Conservation (phyloP, 441 rosid species). For the Euphorbia celastroides region DNA sequence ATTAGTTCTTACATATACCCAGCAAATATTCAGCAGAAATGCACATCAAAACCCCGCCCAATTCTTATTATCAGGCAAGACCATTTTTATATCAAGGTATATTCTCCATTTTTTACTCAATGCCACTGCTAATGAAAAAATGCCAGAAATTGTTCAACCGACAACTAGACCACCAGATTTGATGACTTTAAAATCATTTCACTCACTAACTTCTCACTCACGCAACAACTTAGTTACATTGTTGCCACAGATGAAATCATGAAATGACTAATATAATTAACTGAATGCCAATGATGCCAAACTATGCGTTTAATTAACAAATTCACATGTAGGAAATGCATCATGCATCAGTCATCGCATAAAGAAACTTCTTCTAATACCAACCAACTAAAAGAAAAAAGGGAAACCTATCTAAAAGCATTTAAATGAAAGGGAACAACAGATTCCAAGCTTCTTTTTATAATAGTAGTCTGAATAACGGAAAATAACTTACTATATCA, state of each 20-base stretch:
- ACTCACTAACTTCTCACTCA: not conserved
- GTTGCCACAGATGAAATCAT: not conserved
- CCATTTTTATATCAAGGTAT: not conserved
- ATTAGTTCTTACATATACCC: slow-evolving; percentile 7
- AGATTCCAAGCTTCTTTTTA: not conserved
- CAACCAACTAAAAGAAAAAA: slow-evolving; percentile 11
- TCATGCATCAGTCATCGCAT: not conserved
- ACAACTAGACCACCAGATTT: not conserved
- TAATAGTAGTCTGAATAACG: not conserved
- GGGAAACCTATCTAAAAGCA: not conserved
- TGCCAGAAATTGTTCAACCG: not conserved
- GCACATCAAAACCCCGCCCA: not conserved
- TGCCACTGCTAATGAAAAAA: not conserved
- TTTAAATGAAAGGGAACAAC: not conserved
- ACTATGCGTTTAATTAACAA: not conserved
- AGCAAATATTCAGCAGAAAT: slow-evolving; percentile 1
- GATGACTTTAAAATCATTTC: not conserved
- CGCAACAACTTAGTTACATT: not conserved
- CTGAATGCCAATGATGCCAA: not conserved
- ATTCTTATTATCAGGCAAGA: not conserved
- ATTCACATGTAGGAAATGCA: not conserved
- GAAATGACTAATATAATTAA: not conserved
- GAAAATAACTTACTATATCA: slow-evolving; percentile 63
- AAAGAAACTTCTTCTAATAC: not conserved
- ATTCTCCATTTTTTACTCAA: not conserved